These are phyloP conservation scores for Debaryomyces castellii DNA, from an alignment of 805 yeast genomes.

Conservation along the genomic window DNA sequence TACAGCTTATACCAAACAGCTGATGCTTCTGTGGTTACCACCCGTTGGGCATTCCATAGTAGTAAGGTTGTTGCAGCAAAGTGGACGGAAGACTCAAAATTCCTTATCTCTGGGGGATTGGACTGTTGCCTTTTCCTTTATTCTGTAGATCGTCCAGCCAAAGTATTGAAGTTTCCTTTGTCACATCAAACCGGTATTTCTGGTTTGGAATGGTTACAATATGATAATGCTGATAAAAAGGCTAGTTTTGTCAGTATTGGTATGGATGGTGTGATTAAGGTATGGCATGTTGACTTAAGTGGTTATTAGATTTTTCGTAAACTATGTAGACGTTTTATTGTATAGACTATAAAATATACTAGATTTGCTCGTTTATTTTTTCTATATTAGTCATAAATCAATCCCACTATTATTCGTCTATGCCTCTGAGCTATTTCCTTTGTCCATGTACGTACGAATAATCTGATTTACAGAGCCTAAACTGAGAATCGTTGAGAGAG, in stretches of 20 bases:
- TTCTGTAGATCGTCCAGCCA: conserved; percentile 75
- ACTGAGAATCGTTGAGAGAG: no score
- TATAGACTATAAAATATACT: neutral
- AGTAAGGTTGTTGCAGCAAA: conserved; percentile 72
- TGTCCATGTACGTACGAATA: neutral
- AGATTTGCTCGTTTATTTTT: neutral
- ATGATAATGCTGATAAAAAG: conserved; percentile 20
- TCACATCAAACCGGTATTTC: conserved; percentile 90
- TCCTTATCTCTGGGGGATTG: conserved; percentile 74
- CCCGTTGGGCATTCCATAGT: conserved; percentile 96
- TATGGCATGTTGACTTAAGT: conserved; percentile 54
- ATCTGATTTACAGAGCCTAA: no score
- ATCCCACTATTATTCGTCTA: no score
- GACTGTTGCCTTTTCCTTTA: conserved; percentile 82
- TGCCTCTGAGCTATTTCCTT: neutral
- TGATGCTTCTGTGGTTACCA: conserved; percentile 61
- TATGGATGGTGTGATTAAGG: conserved; percentile 74
- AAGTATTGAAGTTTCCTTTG: conserved; percentile 67
- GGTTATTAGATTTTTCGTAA: conserved; percentile 1
- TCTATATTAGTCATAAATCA: no score
- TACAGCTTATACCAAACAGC: conserved; percentile 65
- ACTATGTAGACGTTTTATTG: neutral
- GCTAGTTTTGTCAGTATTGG: conserved; percentile 68
- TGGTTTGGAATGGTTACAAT: conserved; percentile 66
- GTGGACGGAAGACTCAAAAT: conserved; percentile 77